These are phyloP conservation scores for Plectosphaerella cucumerina DNA, from an alignment of 2,329 filamentous ascomycete genomes.

Conservation along the genomic window DNA sequence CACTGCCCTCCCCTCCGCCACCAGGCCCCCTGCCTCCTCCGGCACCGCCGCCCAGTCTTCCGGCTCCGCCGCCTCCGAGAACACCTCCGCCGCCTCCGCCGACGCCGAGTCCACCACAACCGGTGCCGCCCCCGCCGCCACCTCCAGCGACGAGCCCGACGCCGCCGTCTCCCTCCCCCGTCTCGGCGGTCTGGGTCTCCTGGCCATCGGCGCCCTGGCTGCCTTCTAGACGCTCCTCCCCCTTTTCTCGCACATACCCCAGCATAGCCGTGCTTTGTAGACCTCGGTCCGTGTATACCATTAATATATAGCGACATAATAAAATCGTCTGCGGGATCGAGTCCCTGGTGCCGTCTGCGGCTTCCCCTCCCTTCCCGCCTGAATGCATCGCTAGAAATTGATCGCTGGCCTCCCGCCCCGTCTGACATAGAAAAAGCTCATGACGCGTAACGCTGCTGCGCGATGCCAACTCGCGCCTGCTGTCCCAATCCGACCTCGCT, in stretches of 20 bases:
- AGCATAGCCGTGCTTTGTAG: background rate
- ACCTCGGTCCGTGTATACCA: background rate
- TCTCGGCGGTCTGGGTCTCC: constrained; percentile 5
- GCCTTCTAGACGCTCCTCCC: constrained; percentile 3
- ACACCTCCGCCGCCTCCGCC: background rate
- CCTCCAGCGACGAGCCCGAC: background rate
- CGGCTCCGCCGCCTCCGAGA: constrained; percentile 1
- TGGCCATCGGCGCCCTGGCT: constrained; percentile 10
- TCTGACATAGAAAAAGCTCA: background rate
- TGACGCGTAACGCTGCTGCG: constrained; percentile 2
- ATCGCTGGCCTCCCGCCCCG: background rate
- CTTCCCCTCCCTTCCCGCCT: background rate
- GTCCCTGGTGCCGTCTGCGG: background rate
- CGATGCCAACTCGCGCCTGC: constrained; percentile 10
- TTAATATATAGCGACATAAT: background rate
- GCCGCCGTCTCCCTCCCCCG: constrained; percentile 3
- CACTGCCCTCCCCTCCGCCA: background rate
- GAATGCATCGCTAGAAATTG: constrained; percentile 2
- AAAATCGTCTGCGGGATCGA: background rate
- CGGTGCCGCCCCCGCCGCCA: background rate
- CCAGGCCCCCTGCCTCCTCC: background rate
- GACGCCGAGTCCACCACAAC: background rate
- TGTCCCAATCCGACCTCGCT: constrained; percentile 13
- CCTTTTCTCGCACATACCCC: background rate
- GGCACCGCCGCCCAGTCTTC: background rate